These are phyloP conservation scores for Penicillium capsulatum DNA, from an alignment of 2,329 filamentous ascomycete genomes.

Conservation along the genomic window DNA sequence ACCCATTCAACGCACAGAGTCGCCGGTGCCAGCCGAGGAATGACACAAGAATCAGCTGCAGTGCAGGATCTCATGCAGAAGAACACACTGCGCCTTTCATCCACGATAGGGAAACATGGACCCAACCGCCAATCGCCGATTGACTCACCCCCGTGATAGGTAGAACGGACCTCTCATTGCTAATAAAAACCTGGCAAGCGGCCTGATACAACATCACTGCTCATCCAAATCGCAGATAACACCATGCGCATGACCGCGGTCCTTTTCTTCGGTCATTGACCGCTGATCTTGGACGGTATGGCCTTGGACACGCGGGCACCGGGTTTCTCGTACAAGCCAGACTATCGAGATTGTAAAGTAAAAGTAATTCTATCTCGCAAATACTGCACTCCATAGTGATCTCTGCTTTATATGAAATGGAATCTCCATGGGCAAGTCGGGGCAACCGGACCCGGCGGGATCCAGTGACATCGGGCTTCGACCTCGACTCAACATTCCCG, in stretches of 20 bases:
- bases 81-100: too few species aligned
- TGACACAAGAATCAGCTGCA: too few species aligned
- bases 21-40: too few species aligned
- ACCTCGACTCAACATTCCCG: constrained; percentile 1
- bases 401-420: too few species aligned
- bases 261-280: not conserved
- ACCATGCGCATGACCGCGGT: not conserved
- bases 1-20: too few species aligned
- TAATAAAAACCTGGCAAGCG: not conserved
- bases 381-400: too few species aligned
- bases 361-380: too few species aligned
- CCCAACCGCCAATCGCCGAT: constrained; percentile 4
- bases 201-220: not conserved
- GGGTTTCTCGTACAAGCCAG: too few species aligned
- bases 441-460: constrained; percentile 1
- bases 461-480: constrained; percentile 1
- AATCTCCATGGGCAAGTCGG: not conserved
- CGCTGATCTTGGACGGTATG: constrained; percentile 4
- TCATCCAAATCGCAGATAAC: constrained; percentile 2
- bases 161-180: constrained; percentile 3
- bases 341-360: too few species aligned
- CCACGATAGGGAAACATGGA: too few species aligned
- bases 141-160: constrained; percentile 1
- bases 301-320: too few species aligned
- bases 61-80: too few species aligned